Evolutionary conservation across 1,284 basidiomycete genomes (phyloP).

Genomic region (Moniliophthora roreri): DNA sequence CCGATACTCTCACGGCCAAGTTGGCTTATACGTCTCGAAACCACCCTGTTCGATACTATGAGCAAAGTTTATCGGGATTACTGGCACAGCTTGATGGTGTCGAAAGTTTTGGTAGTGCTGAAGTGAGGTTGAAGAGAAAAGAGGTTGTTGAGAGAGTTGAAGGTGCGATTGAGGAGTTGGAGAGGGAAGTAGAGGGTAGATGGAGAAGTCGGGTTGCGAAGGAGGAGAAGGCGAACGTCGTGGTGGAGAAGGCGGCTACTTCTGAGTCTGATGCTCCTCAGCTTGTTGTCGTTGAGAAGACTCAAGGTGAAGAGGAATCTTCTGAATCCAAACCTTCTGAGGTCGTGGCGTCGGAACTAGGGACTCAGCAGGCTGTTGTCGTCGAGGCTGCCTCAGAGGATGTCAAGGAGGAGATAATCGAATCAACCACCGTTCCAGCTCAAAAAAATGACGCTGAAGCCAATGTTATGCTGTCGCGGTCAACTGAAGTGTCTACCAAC

Average conservation of each 20-base stretch:
- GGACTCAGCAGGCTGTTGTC: not conserved
- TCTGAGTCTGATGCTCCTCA: not conserved
- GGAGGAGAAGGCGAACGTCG: slow-evolving; percentile 5
- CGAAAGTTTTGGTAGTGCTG: slow-evolving; percentile 53
- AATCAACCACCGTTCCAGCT: too few relatives aligned
- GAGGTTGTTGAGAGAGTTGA: slow-evolving; percentile 53
- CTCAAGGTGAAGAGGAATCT: not conserved
- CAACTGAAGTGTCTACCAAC: too few relatives aligned
- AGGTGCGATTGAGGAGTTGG: slow-evolving; percentile 50
- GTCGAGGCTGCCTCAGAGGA: too few relatives aligned
- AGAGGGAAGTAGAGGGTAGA: slow-evolving; percentile 33
- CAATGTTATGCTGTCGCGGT: too few relatives aligned
- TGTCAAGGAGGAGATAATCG: too few relatives aligned
- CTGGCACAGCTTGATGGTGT: slow-evolving; percentile 56
- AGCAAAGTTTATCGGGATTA: slow-evolving; percentile 52
- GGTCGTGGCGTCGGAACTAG: not conserved
- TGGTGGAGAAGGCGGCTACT: not conserved
- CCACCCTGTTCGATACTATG: slow-evolving; percentile 56
- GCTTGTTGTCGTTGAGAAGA: not conserved
- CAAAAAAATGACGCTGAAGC: too few relatives aligned
- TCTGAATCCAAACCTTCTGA: too few relatives aligned
- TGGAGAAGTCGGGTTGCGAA: slow-evolving; percentile 16
- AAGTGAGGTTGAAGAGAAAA: slow-evolving; percentile 49
- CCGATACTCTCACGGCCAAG: slow-evolving; percentile 21
- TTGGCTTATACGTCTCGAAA: slow-evolving; percentile 54